phyloP scores from a whole-genome alignment of 805 yeast genomes.

The Debaryomyces castellii region DNA sequence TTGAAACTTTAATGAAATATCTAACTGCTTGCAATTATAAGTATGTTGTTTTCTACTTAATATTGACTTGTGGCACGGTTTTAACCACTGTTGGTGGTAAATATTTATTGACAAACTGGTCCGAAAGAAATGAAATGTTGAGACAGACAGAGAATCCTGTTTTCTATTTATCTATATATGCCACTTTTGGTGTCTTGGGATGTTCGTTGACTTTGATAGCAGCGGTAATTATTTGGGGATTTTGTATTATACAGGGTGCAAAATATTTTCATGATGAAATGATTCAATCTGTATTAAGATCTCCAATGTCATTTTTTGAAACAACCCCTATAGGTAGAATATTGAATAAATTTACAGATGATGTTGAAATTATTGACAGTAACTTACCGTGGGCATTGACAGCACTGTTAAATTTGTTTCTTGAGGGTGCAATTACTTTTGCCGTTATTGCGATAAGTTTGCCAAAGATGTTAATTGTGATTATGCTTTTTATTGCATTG shows the following conservation, averaged over 20 bases:
- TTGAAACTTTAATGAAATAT: conserved; percentile 54
- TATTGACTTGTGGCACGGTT: conserved; percentile 29
- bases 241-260: conserved; percentile 30
- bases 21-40: conserved; percentile 54
- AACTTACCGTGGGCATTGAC: conserved; percentile 20
- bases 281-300: conserved; percentile 31
- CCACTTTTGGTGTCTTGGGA: conserved; percentile 26
- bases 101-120: conserved; percentile 34
- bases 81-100: conserved; percentile 19
- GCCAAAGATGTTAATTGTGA: conserved; percentile 65
- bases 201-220: conserved; percentile 27
- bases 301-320: conserved; percentile 25
- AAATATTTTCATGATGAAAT: conserved; percentile 34
- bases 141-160: conserved; percentile 23
- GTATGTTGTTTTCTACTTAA: conserved; percentile 36
- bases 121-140: conserved; percentile 24
- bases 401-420: conserved; percentile 28
- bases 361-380: conserved; percentile 22
- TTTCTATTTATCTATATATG: conserved; percentile 25
- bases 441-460: conserved; percentile 71
- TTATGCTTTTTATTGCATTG: conserved; percentile 41
- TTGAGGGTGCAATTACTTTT: conserved; percentile 59
- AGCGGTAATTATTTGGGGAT: conserved; percentile 31
- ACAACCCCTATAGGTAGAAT: conserved; percentile 27
- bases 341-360: conserved; percentile 24